Evolutionary conservation across 2,329 filamentous ascomycete species (phyloP).

Genomic region (Lachnellula suecica): DNA sequence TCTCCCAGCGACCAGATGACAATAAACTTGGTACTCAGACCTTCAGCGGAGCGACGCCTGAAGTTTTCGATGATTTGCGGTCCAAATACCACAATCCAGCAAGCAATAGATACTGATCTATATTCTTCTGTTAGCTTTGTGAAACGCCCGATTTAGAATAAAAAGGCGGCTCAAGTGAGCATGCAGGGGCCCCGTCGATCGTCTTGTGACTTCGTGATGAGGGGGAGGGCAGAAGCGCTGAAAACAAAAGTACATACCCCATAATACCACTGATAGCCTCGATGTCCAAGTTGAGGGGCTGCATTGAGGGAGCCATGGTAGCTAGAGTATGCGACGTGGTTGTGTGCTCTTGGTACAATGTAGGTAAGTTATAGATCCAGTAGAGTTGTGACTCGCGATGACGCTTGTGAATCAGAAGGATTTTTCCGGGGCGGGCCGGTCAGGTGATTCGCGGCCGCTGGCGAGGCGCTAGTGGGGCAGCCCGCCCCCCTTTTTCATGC

Average conservation of each 20-base stretch:
- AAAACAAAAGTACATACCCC: conserved; percentile 53
- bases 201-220: too few relatives aligned
- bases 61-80: conserved; percentile 98
- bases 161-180: neutral
- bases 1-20: conserved; percentile 91
- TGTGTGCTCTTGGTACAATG: too few relatives aligned
- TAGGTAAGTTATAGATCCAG: too few relatives aligned
- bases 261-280: conserved; percentile 91
- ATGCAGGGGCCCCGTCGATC: too few relatives aligned
- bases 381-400: too few relatives aligned
- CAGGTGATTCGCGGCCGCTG: too few relatives aligned
- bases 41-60: conserved; percentile 78
- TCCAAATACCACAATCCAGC: conserved; percentile 94
- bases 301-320: conserved; percentile 46
- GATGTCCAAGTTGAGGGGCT: conserved; percentile 70
- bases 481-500: too few relatives aligned
- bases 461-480: too few relatives aligned
- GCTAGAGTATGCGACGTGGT: too few relatives aligned
- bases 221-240: too few relatives aligned
- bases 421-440: too few relatives aligned
- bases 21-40: conserved; percentile 87
- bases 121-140: conserved; percentile 10
- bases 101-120: conserved; percentile 93
- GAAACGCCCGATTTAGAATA: neutral
- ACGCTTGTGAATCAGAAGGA: too few relatives aligned